Conservation (phyloP, 176 grass and related monocot genomes). For the Oryza rufipogon region DNA sequence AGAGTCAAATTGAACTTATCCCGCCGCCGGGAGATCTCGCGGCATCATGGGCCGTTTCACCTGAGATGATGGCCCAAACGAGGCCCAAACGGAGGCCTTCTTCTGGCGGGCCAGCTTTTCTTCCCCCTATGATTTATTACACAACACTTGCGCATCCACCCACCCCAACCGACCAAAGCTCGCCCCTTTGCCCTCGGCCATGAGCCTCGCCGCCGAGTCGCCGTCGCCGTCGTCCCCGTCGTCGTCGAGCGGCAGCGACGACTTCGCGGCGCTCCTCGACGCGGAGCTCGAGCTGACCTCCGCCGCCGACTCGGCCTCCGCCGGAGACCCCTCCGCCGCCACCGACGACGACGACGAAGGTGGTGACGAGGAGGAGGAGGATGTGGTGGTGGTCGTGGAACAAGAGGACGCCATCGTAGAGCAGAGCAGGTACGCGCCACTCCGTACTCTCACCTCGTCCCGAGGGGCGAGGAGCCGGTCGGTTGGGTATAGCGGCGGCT, state of each 20-base stretch:
- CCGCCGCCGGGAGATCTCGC: no score
- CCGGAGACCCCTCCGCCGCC: constrained; percentile 20
- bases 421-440: constrained; percentile 37
- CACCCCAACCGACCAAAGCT: constrained; percentile 19
- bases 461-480: no score
- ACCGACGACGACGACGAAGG: constrained; percentile 6
- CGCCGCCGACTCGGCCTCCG: constrained; percentile 34
- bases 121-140: not conserved
- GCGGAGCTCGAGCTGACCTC: constrained; percentile 69
- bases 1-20: no score
- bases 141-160: not conserved
- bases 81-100: no score
- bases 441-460: not conserved
- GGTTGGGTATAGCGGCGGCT: not conserved
- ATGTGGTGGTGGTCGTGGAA: constrained; percentile 33
- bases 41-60: no score
- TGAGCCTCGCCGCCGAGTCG: constrained; percentile 76
- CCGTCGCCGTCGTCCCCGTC: constrained; percentile 59
- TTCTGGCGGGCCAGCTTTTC: no score
- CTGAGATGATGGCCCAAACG: not conserved
- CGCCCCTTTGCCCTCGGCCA: constrained; percentile 30
- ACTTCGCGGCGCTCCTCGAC: constrained; percentile 66
- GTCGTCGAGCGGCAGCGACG: constrained; percentile 75
- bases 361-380: constrained; percentile 28
- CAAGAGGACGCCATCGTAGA: constrained; percentile 28